These are phyloP conservation scores for Suillus cothurnatus DNA, from an alignment of 768 basidiomycete genomes.

Conservation along the genomic window DNA sequence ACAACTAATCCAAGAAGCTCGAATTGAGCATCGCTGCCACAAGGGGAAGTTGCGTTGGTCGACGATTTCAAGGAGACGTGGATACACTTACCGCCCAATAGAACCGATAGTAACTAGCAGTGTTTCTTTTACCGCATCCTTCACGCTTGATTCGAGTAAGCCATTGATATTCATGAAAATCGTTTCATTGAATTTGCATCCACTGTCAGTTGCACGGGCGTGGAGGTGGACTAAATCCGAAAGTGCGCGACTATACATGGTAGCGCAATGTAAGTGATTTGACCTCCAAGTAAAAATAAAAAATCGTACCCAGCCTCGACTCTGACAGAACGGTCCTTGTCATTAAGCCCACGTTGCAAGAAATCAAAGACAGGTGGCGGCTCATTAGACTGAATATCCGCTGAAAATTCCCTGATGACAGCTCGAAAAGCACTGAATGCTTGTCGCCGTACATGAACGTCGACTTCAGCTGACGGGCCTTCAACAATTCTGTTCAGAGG, in stretches of 20 bases:
- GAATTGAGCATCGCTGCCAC: slow-evolving; percentile 45
- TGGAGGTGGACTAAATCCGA: slow-evolving; percentile 49
- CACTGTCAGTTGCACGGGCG: slow-evolving; percentile 33
- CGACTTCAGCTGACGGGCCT: slow-evolving; percentile 49
- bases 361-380: slow-evolving; percentile 39
- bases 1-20: slow-evolving; percentile 62
- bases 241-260: slow-evolving; percentile 41
- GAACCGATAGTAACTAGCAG: slow-evolving; percentile 60
- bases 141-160: slow-evolving; percentile 45
- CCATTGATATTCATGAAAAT: slow-evolving; percentile 50
- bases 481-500: slow-evolving; percentile 31
- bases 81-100: slow-evolving; percentile 44
- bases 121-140: slow-evolving; percentile 60
- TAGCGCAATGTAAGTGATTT: slow-evolving; percentile 15
- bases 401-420: slow-evolving; percentile 46
- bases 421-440: slow-evolving; percentile 43
- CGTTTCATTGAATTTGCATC: slow-evolving; percentile 37
- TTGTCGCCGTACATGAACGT: slow-evolving; percentile 45
- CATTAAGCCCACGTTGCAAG: slow-evolving; percentile 50
- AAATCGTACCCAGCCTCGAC: slow-evolving; percentile 68
- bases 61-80: not conserved
- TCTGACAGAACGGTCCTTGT: slow-evolving; percentile 60
- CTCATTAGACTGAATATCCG: slow-evolving; percentile 28
- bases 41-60: slow-evolving; percentile 9
- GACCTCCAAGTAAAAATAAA: not conserved